Evolutionary conservation across 2,329 filamentous ascomycete species (phyloP).

Genomic region (Microcyclospora tardicrescens): DNA sequence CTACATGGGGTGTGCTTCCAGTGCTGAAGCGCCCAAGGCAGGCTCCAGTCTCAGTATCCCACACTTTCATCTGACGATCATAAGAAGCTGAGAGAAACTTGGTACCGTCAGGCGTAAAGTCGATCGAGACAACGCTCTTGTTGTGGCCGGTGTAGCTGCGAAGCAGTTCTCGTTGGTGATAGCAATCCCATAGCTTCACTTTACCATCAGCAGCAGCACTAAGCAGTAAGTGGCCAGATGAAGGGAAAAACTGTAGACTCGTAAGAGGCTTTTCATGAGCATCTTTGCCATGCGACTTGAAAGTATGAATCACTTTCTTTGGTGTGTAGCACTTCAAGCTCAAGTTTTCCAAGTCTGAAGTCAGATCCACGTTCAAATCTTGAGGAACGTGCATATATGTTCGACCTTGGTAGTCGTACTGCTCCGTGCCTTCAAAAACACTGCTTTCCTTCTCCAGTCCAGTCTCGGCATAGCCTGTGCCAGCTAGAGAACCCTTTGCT

Average conservation of each 20-base stretch:
- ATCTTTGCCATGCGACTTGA: conserved; percentile 53
- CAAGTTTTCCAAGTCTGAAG: conserved; percentile 62
- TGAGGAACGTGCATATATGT: conserved; percentile 97
- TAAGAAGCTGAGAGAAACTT: conserved; percentile 87
- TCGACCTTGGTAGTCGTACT: conserved; percentile 86
- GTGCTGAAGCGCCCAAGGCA: conserved; percentile 83
- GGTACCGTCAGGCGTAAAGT: conserved; percentile 70
- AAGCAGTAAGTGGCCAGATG: conserved; percentile 74
- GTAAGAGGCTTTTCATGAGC: conserved; percentile 65
- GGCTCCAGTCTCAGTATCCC: conserved; percentile 91
- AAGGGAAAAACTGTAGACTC: conserved; percentile 77
- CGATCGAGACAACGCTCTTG: conserved; percentile 79
- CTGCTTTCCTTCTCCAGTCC: conserved; percentile 54
- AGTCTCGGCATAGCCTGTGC: conserved; percentile 38
- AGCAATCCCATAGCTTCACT: conserved; percentile 89
- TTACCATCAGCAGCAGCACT: conserved; percentile 84
- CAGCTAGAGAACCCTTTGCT: conserved; percentile 35
- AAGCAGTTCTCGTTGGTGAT: conserved; percentile 76
- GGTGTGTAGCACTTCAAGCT: conserved; percentile 53
- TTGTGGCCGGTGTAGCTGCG: conserved; percentile 85
- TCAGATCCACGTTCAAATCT: conserved; percentile 72
- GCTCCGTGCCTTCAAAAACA: conserved; percentile 68
- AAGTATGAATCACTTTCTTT: conserved; percentile 85
- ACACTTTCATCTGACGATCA: conserved; percentile 90
- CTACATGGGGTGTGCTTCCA: conserved; percentile 87